Conservation (phyloP, 2,329 filamentous ascomycete species). For the Lachnellula willkommii region DNA sequence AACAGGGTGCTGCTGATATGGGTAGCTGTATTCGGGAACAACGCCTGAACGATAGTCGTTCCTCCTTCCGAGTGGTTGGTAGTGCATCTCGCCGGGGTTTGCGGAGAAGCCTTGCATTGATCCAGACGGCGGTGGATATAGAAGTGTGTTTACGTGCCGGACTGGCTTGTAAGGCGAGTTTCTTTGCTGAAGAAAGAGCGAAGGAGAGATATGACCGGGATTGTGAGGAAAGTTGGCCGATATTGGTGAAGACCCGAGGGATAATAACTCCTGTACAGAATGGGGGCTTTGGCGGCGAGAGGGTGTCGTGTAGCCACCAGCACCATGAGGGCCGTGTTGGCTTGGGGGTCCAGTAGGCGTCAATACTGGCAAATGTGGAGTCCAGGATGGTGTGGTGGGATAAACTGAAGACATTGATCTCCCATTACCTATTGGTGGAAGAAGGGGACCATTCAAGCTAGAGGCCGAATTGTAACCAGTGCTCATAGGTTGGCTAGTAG, state of each 20-base stretch:
- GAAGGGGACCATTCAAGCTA: constrained; percentile 22
- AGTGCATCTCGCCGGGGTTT: constrained; percentile 66
- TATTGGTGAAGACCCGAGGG: constrained; percentile 33
- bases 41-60: constrained; percentile 64
- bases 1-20: constrained; percentile 25
- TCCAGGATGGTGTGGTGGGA: constrained; percentile 46
- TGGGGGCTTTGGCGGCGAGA: constrained; percentile 31
- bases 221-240: constrained; percentile 37
- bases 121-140: constrained; percentile 77
- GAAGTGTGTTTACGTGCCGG: constrained; percentile 80
- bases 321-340: constrained; percentile 16
- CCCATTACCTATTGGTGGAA: constrained; percentile 28
- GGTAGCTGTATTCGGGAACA: constrained; percentile 52
- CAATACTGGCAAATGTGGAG: constrained; percentile 36
- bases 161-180: constrained; percentile 91
- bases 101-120: constrained; percentile 72
- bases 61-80: constrained; percentile 69
- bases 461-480: constrained; percentile 18
- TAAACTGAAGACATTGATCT: constrained; percentile 77
- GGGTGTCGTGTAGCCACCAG: constrained; percentile 31
- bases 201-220: constrained; percentile 62
- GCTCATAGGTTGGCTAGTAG: constrained; percentile 28
- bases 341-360: constrained; percentile 25
- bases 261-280: constrained; percentile 30
- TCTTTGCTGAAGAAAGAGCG: constrained; percentile 79